Evolutionary conservation across 306 rosid species (phyloP).

Genomic region (Ammopiptanthus mongolicus): DNA sequence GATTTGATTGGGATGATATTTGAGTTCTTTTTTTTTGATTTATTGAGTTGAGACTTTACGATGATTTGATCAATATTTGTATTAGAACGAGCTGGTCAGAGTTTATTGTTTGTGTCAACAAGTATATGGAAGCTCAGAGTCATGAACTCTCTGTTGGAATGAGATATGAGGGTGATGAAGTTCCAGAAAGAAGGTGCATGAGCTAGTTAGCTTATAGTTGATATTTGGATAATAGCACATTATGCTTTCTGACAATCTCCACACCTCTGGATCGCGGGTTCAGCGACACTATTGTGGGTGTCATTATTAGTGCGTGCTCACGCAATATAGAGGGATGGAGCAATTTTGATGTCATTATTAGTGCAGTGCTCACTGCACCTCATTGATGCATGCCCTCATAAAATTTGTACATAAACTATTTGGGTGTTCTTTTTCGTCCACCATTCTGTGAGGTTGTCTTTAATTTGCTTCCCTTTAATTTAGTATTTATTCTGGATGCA

Average conservation of each 20-base stretch:
- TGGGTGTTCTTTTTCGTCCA: too few species aligned
- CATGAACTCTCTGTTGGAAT: constrained; percentile 93
- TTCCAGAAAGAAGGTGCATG: constrained; percentile 88
- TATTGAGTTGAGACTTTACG: constrained; percentile 1
- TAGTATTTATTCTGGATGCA: too few species aligned
- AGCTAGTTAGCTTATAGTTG: constrained; percentile 8
- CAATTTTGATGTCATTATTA: too few species aligned
- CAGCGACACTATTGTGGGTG: constrained; percentile 96
- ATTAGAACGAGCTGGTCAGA: constrained; percentile 90
- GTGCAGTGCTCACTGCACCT: too few species aligned
- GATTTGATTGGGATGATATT: too few species aligned
- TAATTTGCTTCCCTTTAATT: too few species aligned
- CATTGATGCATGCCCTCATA: too few species aligned
- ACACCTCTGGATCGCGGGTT: constrained; percentile 45
- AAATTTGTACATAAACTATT: too few species aligned
- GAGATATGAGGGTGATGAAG: constrained; percentile 98
- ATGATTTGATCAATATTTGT: constrained; percentile 28
- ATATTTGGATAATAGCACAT: background rate
- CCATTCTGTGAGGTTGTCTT: too few species aligned
- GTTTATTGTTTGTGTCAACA: constrained; percentile 85
- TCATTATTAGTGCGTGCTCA: too few species aligned
- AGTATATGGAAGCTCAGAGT: constrained; percentile 84
- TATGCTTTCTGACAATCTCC: background rate
- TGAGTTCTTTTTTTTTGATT: too few species aligned
- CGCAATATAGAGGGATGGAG: too few species aligned